phyloP scores from a whole-genome alignment of 106 monocot species.

The Allium cepa region DNA sequence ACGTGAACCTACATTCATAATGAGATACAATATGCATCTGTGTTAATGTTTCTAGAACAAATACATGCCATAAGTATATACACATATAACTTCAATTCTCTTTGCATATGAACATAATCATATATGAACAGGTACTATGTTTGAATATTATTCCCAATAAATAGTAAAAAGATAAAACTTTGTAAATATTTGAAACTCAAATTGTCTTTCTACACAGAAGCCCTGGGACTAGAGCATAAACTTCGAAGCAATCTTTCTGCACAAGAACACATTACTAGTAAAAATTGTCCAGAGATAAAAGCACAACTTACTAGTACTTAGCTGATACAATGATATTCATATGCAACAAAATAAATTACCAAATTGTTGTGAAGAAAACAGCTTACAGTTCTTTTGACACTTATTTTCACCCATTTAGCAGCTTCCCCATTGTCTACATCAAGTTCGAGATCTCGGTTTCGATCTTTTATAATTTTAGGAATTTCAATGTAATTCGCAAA shows the following conservation, averaged over 20 bases:
- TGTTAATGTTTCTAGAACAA: no score
- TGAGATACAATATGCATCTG: no score
- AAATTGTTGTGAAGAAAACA: background rate
- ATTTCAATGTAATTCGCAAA: no score
- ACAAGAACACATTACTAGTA: constrained; percentile 10
- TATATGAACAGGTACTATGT: no score
- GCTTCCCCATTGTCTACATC: constrained; percentile 68
- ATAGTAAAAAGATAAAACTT: no score
- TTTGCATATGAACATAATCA: no score
- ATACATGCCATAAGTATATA: no score
- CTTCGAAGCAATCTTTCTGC: constrained; percentile 97
- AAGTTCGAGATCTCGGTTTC: no score
- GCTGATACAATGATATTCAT: background rate
- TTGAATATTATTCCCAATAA: no score
- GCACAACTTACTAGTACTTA: background rate
- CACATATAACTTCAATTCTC: no score
- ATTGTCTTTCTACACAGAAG: constrained; percentile 91
- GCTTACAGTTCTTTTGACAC: constrained; percentile 82
- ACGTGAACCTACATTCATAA: constrained; percentile 54
- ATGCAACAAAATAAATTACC: background rate
- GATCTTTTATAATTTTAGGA: no score
- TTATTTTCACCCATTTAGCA: constrained; percentile 99
- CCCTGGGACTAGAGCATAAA: constrained; percentile 95
- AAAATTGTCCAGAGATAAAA: background rate
- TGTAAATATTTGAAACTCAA: no score